phyloP scores from a whole-genome alignment of 1,139 yeast species.

The Candida neerlandica region DNA sequence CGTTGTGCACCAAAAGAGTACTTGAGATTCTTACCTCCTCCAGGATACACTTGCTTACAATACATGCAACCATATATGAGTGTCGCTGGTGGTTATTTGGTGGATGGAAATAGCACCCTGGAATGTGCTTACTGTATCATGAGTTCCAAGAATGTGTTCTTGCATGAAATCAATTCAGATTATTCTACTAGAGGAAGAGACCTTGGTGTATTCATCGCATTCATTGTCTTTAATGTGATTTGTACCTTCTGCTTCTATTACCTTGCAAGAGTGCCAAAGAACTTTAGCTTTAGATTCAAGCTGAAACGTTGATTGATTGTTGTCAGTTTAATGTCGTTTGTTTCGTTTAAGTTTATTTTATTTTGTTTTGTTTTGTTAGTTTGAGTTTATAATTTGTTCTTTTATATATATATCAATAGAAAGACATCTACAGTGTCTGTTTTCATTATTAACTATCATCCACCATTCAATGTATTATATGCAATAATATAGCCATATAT shows the following conservation, averaged over 20 bases:
- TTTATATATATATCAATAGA: background rate
- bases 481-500: background rate
- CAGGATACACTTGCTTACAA: slow-evolving; percentile 58
- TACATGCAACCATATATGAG: slow-evolving; percentile 50
- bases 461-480: background rate
- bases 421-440: background rate
- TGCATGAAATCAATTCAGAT: slow-evolving; percentile 42
- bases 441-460: background rate
- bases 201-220: slow-evolving; percentile 55
- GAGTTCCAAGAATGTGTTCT: slow-evolving; percentile 51
- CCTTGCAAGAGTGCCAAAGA: slow-evolving; percentile 71
- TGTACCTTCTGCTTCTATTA: slow-evolving; percentile 63
- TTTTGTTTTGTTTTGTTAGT: background rate
- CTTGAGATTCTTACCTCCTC: slow-evolving; percentile 30
- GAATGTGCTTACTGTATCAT: slow-evolving; percentile 55
- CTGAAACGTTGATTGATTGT: background rate
- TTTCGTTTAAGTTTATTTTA: too few relatives aligned
- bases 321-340: background rate
- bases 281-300: slow-evolving; percentile 1
- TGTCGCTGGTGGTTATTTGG: slow-evolving; percentile 54
- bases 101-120: slow-evolving; percentile 27
- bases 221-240: slow-evolving; percentile 52
- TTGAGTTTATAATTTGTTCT: background rate
- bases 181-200: slow-evolving; percentile 65
- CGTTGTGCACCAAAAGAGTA: slow-evolving; percentile 29